A percentile compares a stretch with the other conserved stretches of the same genome.
These are phyloP conservation scores for Coemansia sp. DNA, from an alignment of 192 early-diverging fungal genomes.

Conservation along the genomic window DNA sequence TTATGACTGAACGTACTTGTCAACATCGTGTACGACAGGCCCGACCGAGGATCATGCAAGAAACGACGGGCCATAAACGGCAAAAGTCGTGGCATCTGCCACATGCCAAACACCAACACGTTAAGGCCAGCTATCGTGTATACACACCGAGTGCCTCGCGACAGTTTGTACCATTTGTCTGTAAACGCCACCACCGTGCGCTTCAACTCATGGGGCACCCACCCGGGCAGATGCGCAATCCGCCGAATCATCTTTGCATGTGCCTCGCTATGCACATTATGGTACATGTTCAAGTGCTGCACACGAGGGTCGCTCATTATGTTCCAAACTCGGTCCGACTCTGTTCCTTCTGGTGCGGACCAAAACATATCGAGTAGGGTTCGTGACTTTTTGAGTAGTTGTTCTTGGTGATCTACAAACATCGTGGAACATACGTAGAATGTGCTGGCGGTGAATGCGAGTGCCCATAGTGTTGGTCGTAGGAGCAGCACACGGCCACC, in stretches of 20 bases:
- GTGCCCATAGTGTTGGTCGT: conserved; percentile 31
- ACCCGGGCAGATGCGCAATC: conserved; percentile 40
- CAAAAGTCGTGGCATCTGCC: conserved; percentile 66
- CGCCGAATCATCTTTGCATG: conserved; percentile 26
- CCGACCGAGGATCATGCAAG: conserved; percentile 71
- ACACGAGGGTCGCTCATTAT: conserved; percentile 31
- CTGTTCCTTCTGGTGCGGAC: neutral
- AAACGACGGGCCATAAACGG: conserved; percentile 78
- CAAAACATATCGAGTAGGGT: conserved; percentile 4
- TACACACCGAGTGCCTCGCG: conserved; percentile 28
- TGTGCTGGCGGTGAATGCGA: conserved; percentile 26
- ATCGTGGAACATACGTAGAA: conserved; percentile 27
- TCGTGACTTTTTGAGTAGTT: neutral
- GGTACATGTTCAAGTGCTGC: conserved; percentile 18
- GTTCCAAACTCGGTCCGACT: conserved; percentile 11
- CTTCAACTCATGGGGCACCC: conserved; percentile 40
- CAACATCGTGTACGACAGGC: conserved; percentile 70
- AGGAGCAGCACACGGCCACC: conserved; percentile 17
- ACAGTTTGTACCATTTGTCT: conserved; percentile 33
- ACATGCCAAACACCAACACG: conserved; percentile 68
- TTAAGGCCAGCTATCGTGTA: conserved; percentile 69
- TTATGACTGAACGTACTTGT: conserved; percentile 80
- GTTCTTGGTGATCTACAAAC: conserved; percentile 13
- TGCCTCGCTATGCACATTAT: conserved; percentile 9
- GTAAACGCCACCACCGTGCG: conserved; percentile 20